These are phyloP conservation scores for Hamigera avellanea DNA, from an alignment of 495 filamentous ascomycete species.

Conservation along the genomic window DNA sequence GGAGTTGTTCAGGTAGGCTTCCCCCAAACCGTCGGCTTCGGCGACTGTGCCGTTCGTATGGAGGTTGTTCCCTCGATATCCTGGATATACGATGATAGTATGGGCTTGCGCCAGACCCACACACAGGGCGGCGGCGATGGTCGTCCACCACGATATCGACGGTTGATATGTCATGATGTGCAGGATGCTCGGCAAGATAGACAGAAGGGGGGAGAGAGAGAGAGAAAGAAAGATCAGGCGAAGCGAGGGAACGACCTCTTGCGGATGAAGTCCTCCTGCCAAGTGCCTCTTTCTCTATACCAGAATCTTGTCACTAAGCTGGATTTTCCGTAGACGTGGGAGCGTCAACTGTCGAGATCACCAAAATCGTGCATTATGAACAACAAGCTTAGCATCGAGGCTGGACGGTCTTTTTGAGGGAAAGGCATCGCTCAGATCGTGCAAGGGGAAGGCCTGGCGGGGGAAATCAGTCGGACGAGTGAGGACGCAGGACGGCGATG, in stretches of 20 bases:
- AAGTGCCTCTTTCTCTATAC: too few species aligned
- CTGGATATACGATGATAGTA: slow-evolving; percentile 84
- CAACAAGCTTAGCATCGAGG: slow-evolving; percentile 18
- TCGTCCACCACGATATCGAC: slow-evolving; percentile 37
- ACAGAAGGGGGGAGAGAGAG: neutral
- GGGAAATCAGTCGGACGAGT: slow-evolving; percentile 23
- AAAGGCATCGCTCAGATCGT: neutral
- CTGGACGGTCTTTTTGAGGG: slow-evolving; percentile 28
- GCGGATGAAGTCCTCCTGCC: too few species aligned
- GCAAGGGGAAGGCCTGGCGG: neutral
- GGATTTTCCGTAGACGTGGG: too few species aligned
- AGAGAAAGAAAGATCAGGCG: neutral
- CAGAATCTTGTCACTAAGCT: too few species aligned
- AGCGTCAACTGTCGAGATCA: too few species aligned
- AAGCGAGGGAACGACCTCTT: too few species aligned
- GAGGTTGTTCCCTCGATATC: slow-evolving; percentile 90
- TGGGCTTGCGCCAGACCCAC: slow-evolving; percentile 56
- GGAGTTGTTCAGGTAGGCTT: slow-evolving; percentile 32
- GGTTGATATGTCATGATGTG: slow-evolving; percentile 16
- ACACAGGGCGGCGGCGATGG: slow-evolving; percentile 38
- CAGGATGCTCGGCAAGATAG: slow-evolving; percentile 4
- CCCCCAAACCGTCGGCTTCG: slow-evolving; percentile 31
- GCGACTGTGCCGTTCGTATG: slow-evolving; percentile 54
- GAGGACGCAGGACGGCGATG: slow-evolving; percentile 18
- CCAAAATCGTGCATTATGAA: neutral